phyloP scores from a whole-genome alignment of 2,329 filamentous ascomycete species.

The Lecanosticta acicola region DNA sequence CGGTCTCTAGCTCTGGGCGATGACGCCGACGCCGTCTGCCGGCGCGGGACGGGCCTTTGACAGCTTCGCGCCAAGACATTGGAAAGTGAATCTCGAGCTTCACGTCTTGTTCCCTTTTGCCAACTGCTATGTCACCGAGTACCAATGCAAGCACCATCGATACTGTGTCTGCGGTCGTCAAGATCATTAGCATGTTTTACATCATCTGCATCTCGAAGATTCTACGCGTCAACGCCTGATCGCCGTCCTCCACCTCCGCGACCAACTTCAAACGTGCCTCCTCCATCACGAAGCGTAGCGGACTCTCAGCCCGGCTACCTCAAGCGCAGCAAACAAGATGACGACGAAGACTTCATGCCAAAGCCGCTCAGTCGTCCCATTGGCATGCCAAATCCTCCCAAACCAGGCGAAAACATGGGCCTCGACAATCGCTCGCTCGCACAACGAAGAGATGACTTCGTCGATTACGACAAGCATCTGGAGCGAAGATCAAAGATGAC shows the following conservation, averaged over 20 bases:
- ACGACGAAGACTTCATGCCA: slow-evolving; percentile 44
- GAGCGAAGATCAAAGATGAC: slow-evolving; percentile 68
- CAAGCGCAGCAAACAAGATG: slow-evolving; percentile 22
- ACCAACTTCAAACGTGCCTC: slow-evolving; percentile 12
- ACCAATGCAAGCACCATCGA: slow-evolving; percentile 33
- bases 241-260: slow-evolving; percentile 16
- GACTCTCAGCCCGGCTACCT: slow-evolving; percentile 19
- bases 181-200: slow-evolving; percentile 22
- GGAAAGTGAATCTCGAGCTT: no score
- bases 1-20: no score
- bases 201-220: slow-evolving; percentile 11
- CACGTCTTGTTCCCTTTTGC: no score
- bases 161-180: slow-evolving; percentile 25
- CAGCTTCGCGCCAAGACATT: no score
- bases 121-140: no score
- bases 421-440: slow-evolving; percentile 61
- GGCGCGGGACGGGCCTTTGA: no score
- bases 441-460: slow-evolving; percentile 72
- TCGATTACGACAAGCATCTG: slow-evolving; percentile 79
- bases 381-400: slow-evolving; percentile 69
- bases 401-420: slow-evolving; percentile 74
- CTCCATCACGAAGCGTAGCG: slow-evolving; percentile 11
- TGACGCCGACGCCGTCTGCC: no score
- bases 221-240: slow-evolving; percentile 21
- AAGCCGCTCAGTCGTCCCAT: slow-evolving; percentile 65